Base-by-base conservation (phyloP, 1,284 basidiomycete species). In the Naganishia albida region DNA sequence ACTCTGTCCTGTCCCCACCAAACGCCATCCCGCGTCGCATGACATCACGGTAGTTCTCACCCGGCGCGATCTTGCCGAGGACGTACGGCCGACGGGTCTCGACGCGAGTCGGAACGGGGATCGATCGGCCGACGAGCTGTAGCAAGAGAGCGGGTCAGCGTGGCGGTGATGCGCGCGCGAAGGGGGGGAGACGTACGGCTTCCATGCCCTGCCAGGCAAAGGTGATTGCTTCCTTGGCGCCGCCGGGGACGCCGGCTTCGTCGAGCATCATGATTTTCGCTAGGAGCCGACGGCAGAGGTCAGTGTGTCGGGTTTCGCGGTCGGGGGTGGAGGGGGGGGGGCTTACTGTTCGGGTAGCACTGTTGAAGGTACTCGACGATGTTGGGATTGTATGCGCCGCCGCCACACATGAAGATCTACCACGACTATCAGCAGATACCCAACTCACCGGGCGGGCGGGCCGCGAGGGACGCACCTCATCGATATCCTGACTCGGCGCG, bases 151-250 rank as follows among this genome's bases (percentile, higher is more conserved):
- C 12, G 1, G n/a, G 13, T 28, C 12, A 43, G 16, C 42, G 40
- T 40, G 26, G 40, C 6, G 3, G 43, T 16, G 16, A 25, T 18
- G 28, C 30, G 23, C 16, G 54, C 39, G 20, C 13, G 12, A 38
- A 42, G n/a, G 49, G 25, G 20, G 12, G 16, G n/a, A 6, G 34
- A 49, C 57, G 46, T 42, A 70, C 56, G 20, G 67, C 67, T 65
- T 70, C 69, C 69, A 70, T 68, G 40, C 69, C 69, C 43, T 68
- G 67, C 67, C 65, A 69, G 7, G 69, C 69, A 30, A 70, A 70
- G 15, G 67, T 69, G 52, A 64, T 56, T 12, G 69, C 69, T 57
- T 70, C 69, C 53, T 70, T 70, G 10, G 69, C 69, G 20, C 65
- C 69, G 16, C 62, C 69, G 1, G 69, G 69, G n/a, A 70, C 57